Evolutionary conservation across 2,329 filamentous ascomycete species (phyloP).

Genomic region (Alternaria brassicae): DNA sequence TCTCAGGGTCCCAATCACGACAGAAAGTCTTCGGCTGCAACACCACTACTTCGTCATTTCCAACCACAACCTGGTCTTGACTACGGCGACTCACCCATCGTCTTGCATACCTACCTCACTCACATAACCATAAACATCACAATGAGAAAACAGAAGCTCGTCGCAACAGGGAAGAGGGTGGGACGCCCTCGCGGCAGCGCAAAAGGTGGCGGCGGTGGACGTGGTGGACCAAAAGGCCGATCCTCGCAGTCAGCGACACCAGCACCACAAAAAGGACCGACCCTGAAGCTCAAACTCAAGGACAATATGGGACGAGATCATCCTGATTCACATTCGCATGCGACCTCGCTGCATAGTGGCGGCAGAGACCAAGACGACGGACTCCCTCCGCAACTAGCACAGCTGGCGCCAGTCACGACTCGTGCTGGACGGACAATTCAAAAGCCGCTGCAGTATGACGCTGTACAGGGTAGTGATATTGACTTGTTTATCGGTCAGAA

Average conservation of each 20-base stretch:
- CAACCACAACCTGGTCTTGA: not conserved
- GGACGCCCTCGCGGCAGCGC: not conserved
- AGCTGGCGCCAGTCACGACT: not conserved
- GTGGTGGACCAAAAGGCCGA: not conserved
- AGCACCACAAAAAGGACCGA: not conserved
- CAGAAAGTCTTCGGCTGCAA: not conserved
- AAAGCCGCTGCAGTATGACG: not conserved
- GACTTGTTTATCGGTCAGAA: not conserved
- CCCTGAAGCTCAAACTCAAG: not conserved
- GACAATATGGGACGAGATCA: not conserved
- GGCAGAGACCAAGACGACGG: not conserved
- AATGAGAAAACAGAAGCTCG: slow-evolving; percentile 1
- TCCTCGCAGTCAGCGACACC: not conserved
- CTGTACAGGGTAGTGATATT: slow-evolving; percentile 5
- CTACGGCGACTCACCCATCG: not conserved
- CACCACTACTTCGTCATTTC: not conserved
- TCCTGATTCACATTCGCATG: not conserved
- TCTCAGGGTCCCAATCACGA: not conserved
- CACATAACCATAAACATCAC: too few species aligned
- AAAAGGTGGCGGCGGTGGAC: not conserved
- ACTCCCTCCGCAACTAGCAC: not conserved
- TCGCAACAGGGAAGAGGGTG: too few species aligned
- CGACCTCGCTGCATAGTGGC: not conserved
- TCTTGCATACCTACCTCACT: not conserved
- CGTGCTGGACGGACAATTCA: slow-evolving; percentile 9